Evolutionary conservation across 176 grass and related monocot species (phyloP).

Genomic region (Oryza meridionalis): DNA sequence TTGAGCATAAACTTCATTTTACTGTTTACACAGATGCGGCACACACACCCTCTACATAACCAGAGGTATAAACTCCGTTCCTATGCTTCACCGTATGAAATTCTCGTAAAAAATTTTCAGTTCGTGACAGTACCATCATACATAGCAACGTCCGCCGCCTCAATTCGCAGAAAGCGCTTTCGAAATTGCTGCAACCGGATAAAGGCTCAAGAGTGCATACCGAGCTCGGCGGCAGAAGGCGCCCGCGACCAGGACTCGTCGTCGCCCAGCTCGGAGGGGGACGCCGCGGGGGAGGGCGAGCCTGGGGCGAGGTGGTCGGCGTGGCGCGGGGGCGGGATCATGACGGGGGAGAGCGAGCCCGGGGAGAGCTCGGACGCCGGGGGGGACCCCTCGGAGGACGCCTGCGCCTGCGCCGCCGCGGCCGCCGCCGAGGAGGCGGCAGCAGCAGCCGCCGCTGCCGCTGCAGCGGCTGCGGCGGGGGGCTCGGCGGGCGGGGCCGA

Average conservation of each 20-base stretch:
- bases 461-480: background rate
- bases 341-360: constrained; percentile 71
- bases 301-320: constrained; percentile 44
- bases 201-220: constrained; percentile 14
- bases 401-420: constrained; percentile 2
- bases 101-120: background rate
- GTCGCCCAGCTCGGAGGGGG: constrained; percentile 45
- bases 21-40: background rate
- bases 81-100: background rate
- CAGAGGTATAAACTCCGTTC: background rate
- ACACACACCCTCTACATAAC: background rate
- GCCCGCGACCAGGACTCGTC: constrained; percentile 43
- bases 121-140: background rate
- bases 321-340: constrained; percentile 85
- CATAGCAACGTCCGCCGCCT: background rate
- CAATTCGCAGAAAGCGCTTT: background rate
- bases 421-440: background rate
- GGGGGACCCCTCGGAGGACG: background rate
- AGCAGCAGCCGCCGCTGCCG: too few relatives aligned
- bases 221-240: constrained; percentile 44
- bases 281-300: constrained; percentile 32
- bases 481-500: constrained; percentile 32
- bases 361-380: constrained; percentile 38
- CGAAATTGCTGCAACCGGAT: constrained; percentile 1
- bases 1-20: background rate